Evolutionary conservation across 306 rosid genomes (phyloP), one percentile per base, ranked within the genome.

Genomic region (Vicia sativa): DNA sequence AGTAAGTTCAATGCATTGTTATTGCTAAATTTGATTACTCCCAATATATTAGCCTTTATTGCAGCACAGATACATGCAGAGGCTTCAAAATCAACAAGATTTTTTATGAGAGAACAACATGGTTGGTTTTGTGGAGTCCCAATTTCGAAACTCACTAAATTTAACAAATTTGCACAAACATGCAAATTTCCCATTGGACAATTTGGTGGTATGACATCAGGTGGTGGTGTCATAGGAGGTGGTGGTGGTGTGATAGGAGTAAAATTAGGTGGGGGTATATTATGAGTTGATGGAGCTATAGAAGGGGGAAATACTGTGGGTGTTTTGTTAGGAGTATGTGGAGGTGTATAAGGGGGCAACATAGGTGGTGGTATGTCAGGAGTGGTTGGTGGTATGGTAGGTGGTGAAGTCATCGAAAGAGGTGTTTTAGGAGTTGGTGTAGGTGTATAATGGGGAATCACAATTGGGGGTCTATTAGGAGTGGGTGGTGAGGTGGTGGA

Each of bases 11-110:
- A 64, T 7, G 68, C 19, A 13, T 82, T 2, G 5, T 86, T 82
- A 54, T 87, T 3, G 38, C 84, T 81, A 14, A 89, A 74, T 70
- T 79, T 78, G 46, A 55, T 9, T 19, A 87, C 7, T 5, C 95
- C 95, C 9, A 91, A 28, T 11, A 89, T 54, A 21, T 80, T 79
- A 23, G 90, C 91, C 42, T 46, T 75, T 15, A 86, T 12, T 2
- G 81, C 84, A 18, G 81, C 63, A 77, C 91, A 83, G 71, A 86
- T 80, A 73, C 91, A 86, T 14, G 44, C 62, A 12, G 79, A 74
- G 11, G 71, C 84, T 14, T 86, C 86, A 53, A 67, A 61, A 60
- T 78, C 82, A 60, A 16, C 61, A 19, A 86, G 76, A n/a, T 74
- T 87, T 2, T 6, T 1, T 10, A 86, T 2, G 55, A 83, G 78